phyloP scores from a whole-genome alignment of 2,329 filamentous ascomycete species.

The Chrysoporthe deuterocubensis region DNA sequence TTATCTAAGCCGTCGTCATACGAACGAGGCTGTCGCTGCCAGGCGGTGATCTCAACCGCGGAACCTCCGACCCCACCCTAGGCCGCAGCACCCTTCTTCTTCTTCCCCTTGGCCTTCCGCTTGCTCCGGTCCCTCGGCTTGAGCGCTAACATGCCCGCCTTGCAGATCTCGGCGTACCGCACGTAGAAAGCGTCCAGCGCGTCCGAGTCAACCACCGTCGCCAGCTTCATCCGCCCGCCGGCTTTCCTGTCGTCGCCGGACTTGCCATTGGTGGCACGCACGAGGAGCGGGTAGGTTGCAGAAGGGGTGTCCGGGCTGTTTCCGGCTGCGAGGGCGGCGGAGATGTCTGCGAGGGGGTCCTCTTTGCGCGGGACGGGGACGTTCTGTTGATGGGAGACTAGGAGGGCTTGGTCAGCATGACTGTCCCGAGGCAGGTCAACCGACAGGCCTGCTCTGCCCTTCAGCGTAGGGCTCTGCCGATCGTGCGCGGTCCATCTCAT shows the following conservation, averaged over 20 bases:
- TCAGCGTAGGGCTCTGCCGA: neutral
- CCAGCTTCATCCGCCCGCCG: constrained; percentile 70
- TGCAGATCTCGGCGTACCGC: constrained; percentile 88
- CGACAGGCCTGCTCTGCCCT: neutral
- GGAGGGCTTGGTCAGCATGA: neutral
- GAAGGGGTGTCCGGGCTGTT: constrained; percentile 27
- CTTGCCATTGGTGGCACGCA: constrained; percentile 85
- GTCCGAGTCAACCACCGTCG: constrained; percentile 78
- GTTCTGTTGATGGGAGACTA: constrained; percentile 51
- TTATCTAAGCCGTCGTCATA: neutral
- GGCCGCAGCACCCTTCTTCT: constrained; percentile 41
- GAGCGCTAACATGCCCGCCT: constrained; percentile 81
- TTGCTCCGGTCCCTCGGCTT: constrained; percentile 92
- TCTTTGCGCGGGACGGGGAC: constrained; percentile 48
- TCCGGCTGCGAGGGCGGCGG: constrained; percentile 52
- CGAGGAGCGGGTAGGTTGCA: constrained; percentile 62
- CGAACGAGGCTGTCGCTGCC: neutral
- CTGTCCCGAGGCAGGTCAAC: neutral
- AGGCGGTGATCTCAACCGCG: neutral
- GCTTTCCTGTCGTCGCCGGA: constrained; percentile 54
- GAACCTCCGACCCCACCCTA: neutral
- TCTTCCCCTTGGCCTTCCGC: constrained; percentile 76
- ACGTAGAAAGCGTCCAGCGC: constrained; percentile 81
- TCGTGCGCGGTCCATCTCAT: neutral
- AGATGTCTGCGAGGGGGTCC: constrained; percentile 63